Evolutionary conservation across 306 rosid species (phyloP).

Genomic region (Castanea mollissima): DNA sequence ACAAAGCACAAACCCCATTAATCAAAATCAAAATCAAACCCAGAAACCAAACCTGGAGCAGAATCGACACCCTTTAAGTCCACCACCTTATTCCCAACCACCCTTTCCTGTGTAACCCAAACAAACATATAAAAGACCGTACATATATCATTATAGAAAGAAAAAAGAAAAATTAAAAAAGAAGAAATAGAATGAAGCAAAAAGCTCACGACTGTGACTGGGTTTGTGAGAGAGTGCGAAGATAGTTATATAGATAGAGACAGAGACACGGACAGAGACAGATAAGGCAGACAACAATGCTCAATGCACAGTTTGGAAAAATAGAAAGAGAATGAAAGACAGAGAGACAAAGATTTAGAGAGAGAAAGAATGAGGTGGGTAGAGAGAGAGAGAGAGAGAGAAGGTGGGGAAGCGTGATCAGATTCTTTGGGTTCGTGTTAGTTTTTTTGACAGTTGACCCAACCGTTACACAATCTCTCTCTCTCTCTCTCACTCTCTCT

Average conservation of each 20-base stretch:
- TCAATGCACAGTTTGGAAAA: slow-evolving; percentile 14
- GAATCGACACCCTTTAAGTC: slow-evolving; percentile 77
- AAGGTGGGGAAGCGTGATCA: slow-evolving; percentile 62
- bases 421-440: slow-evolving; percentile 52
- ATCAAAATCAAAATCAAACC: slow-evolving; percentile 13
- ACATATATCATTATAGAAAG: slow-evolving; percentile 18
- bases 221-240: slow-evolving; percentile 23
- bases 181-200: neutral
- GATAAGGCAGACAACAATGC: slow-evolving; percentile 43
- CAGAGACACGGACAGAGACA: slow-evolving; percentile 56
- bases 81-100: slow-evolving; percentile 38
- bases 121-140: slow-evolving; percentile 31
- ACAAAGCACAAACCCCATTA: neutral
- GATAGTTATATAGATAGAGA: slow-evolving; percentile 29
- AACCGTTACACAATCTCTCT: slow-evolving; percentile 41
- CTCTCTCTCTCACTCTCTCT: slow-evolving; percentile 34
- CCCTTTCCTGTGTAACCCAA: slow-evolving; percentile 70
- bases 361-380: slow-evolving; percentile 5
- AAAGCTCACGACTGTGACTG: slow-evolving; percentile 15
- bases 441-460: slow-evolving; percentile 77
- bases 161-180: slow-evolving; percentile 20
- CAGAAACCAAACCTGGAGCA: slow-evolving; percentile 61
- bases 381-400: slow-evolving; percentile 34
- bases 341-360: slow-evolving; percentile 7
- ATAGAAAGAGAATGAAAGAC: slow-evolving; percentile 24